Evolutionary conservation across 805 yeast genomes (phyloP).

Genomic region (Saccharomycopsis microspora): DNA sequence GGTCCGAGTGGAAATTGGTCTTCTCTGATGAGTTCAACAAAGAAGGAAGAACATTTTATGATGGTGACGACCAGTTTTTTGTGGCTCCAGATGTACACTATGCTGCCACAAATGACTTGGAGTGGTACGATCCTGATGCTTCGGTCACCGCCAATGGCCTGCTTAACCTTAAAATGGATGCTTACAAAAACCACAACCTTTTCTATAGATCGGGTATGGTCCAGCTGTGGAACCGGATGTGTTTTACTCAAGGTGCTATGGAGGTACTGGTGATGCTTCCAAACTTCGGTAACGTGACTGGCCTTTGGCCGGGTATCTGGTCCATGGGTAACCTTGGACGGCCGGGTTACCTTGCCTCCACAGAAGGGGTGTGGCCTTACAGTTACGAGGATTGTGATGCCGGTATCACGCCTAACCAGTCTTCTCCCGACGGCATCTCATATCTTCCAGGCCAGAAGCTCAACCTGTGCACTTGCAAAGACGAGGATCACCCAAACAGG

Average conservation of each 20-base stretch:
- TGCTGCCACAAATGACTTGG: slow-evolving; percentile 80
- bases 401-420: slow-evolving; percentile 91
- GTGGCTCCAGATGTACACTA: slow-evolving; percentile 75
- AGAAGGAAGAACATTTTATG: slow-evolving; percentile 84
- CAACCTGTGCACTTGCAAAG: slow-evolving; percentile 67
- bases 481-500: slow-evolving; percentile 76
- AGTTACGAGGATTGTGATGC: slow-evolving; percentile 81
- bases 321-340: slow-evolving; percentile 87
- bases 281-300: slow-evolving; percentile 64
- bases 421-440: slow-evolving; percentile 80
- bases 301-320: slow-evolving; percentile 97
- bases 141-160: slow-evolving; percentile 67
- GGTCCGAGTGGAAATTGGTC: slow-evolving; percentile 62
- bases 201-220: slow-evolving; percentile 86
- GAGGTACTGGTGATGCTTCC: slow-evolving; percentile 75
- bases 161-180: slow-evolving; percentile 61
- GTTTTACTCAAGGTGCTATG: slow-evolving; percentile 75
- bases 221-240: slow-evolving; percentile 85
- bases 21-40: slow-evolving; percentile 87
- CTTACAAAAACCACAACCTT: slow-evolving; percentile 66
- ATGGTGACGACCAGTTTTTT: slow-evolving; percentile 89
- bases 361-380: slow-evolving; percentile 96
- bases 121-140: slow-evolving; percentile 95
- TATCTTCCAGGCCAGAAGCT: slow-evolving; percentile 79
- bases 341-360: slow-evolving; percentile 78